Base-by-base conservation (phyloP, 1,139 yeast genomes). In the Hanseniaspora sp. region DNA sequence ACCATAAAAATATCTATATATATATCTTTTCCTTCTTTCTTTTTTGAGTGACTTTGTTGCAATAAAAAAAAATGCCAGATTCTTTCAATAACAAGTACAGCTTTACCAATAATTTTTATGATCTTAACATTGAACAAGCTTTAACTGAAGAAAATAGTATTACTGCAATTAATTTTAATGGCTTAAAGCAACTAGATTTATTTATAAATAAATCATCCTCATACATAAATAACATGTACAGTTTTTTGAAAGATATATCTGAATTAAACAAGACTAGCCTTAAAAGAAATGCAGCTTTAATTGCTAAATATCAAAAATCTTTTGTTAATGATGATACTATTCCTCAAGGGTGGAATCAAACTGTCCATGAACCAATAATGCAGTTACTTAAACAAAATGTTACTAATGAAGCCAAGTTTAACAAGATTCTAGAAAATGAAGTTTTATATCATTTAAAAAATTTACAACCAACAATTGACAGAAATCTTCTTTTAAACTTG, bases 331-430 rank as follows among this genome's bases (percentile, higher is more conserved):
- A 39, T 7, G 48, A 44, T 9, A 51, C 54, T 5, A 51, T 51
- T 13, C 54, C 54, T 2, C 42, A 51, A 9, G 46, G 34, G 12
- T 51, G 54, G 54, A 13, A 39, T 13, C 48, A 51, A 42, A 51
- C 8, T 23, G 48, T 45, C 7, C 54, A 51, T 30, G 45, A 44
- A 4, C 49, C 49, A 12, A 11, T 45, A 17, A 34, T 51, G 5
- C 45, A 39, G 12, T 15, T 51, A 2, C 39, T 51, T 7, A 51
- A 51, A 18, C 42, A 51, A 11, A 38, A 18, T 23, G 23, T 44
- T 28, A 31, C 17, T 7, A 51, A 51, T 23, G 40, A 17, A 23
- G n/a, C 29, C n/a, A 51, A 45, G 8, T 51, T 38, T 11, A 30
- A 18, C 5, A 44, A 38, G 28, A 13, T 43, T 11, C 13, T 48